These are phyloP conservation scores for Komagataella populi DNA, from an alignment of 805 yeast species.

Conservation along the genomic window DNA sequence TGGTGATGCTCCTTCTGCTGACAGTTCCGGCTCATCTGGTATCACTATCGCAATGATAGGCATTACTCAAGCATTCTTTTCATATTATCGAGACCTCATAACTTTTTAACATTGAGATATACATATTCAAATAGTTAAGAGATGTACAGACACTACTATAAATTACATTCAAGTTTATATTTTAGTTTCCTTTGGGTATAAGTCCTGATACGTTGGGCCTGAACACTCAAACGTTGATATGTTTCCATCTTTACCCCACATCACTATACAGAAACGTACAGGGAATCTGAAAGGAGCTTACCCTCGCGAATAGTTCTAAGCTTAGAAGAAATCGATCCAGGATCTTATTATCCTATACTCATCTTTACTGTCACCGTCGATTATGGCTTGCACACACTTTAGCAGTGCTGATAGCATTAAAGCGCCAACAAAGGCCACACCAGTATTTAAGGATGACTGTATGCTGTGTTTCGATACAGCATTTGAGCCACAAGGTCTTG, in stretches of 20 bases:
- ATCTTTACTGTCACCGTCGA: neutral
- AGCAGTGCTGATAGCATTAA: neutral
- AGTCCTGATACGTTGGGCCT: too few relatives aligned
- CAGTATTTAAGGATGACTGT: conserved; percentile 80
- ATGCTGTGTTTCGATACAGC: conserved; percentile 74
- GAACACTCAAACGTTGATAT: too few relatives aligned
- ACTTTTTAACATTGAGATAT: too few relatives aligned
- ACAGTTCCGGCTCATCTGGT: neutral
- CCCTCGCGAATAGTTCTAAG: too few relatives aligned
- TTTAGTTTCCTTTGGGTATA: too few relatives aligned
- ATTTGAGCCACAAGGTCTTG: conserved; percentile 41
- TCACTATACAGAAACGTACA: neutral
- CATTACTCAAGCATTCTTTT: neutral
- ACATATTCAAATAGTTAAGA: too few relatives aligned
- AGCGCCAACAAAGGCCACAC: conserved; percentile 3
- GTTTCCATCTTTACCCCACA: neutral
- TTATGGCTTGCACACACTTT: neutral
- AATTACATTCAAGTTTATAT: neutral
- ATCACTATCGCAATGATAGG: neutral
- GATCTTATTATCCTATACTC: too few relatives aligned
- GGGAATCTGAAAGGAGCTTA: too few relatives aligned
- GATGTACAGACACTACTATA: neutral
- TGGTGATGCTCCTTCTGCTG: neutral
- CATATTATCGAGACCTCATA: neutral
- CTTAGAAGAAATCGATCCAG: too few relatives aligned